These are phyloP conservation scores for Emiliania huxleyi DNA, from an alignment of 78 protist genomes.

Conservation along the genomic window DNA sequence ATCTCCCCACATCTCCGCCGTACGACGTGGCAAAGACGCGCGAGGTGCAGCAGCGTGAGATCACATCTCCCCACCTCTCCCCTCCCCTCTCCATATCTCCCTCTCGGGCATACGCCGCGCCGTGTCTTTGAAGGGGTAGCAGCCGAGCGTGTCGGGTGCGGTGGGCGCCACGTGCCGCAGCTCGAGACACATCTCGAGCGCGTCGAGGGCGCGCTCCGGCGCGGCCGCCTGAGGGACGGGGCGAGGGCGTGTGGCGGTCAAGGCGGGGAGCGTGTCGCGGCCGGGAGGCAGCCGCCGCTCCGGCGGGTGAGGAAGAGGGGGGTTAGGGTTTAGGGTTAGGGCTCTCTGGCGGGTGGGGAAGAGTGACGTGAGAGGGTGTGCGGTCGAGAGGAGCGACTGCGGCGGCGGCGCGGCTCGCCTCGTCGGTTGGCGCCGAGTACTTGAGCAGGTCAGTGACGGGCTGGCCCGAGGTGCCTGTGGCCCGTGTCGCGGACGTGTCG, in stretches of 20 bases:
- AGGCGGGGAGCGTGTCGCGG: background rate
- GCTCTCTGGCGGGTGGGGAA: no score
- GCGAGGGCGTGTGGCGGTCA: background rate
- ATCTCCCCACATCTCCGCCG: no score
- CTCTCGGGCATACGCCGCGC: no score
- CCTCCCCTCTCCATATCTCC: no score
- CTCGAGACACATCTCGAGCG: background rate
- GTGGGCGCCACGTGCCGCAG: constrained; percentile 62
- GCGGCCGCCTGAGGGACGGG: background rate
- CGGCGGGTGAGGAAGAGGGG: background rate
- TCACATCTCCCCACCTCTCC: no score
- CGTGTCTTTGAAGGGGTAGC: constrained; percentile 54
- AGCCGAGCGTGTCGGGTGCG: constrained; percentile 65
- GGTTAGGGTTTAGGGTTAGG: no score
- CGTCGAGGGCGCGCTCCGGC: background rate
- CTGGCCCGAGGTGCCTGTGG: constrained; percentile 25
- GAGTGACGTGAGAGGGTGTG: no score
- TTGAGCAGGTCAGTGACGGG: constrained; percentile 32
- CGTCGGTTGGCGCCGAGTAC: background rate
- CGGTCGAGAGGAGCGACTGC: background rate
- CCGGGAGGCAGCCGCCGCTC: background rate
- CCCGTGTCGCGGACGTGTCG: no score
- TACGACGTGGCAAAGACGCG: no score
- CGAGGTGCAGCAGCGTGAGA: no score
- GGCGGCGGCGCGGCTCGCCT: background rate